Evolutionary conservation across 192 early-diverging fungal species (phyloP).

Genomic region (Coemansia asiatica): DNA sequence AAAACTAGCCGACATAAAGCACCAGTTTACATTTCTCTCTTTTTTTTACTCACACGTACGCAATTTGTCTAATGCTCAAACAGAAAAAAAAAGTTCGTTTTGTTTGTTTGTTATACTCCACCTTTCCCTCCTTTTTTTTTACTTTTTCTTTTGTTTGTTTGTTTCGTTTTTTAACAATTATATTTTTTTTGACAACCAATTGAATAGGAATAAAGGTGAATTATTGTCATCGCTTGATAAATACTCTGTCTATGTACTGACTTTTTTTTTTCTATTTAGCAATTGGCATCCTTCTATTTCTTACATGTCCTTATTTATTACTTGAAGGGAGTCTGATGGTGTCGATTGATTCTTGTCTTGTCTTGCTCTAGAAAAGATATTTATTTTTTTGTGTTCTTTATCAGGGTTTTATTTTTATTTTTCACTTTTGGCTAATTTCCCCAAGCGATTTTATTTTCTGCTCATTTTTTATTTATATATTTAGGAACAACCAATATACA

Average conservation of each 20-base stretch:
- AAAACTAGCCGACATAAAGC: not conserved
- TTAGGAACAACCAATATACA: too few species aligned
- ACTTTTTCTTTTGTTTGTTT: not conserved
- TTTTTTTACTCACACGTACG: slow-evolving; percentile 9
- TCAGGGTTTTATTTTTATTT: too few species aligned
- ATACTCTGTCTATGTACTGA: not conserved
- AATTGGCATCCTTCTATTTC: not conserved
- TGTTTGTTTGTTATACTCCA: too few species aligned
- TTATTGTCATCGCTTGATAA: not conserved
- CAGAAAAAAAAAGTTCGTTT: too few species aligned
- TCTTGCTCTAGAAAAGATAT: too few species aligned
- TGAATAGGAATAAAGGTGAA: not conserved
- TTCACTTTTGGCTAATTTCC: too few species aligned
- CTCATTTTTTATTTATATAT: too few species aligned
- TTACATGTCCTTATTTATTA: not conserved
- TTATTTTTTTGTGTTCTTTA: too few species aligned
- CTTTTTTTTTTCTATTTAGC: not conserved
- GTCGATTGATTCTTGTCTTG: not conserved
- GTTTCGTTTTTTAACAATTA: not conserved
- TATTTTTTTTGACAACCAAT: slow-evolving; percentile 1
- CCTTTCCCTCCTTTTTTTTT: not conserved
- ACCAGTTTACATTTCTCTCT: not conserved
- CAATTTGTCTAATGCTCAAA: not conserved
- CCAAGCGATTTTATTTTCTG: too few species aligned
- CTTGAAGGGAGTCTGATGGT: not conserved